A percentile compares a stretch with the other conserved stretches of the same genome.
phyloP scores from a whole-genome alignment of 208 protist genomes.

The Leishmania martiniquensis region DNA sequence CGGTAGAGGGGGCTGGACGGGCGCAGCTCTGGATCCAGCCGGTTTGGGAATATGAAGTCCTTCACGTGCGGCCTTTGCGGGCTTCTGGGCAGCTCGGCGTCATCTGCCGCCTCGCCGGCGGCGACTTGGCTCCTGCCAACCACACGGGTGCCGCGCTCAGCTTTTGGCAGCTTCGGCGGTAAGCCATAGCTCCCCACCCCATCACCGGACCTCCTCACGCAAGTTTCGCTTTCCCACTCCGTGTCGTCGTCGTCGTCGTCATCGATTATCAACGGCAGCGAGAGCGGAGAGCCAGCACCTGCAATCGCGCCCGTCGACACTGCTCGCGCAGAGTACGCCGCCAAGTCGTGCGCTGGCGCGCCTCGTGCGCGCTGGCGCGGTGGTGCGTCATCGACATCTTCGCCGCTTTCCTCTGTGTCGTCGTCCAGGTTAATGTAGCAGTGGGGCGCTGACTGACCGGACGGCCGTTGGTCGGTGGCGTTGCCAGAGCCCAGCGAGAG shows the following conservation, averaged over 20 bases:
- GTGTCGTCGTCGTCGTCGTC: slow-evolving; percentile 18
- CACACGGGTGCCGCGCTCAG: neutral
- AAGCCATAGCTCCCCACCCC: neutral
- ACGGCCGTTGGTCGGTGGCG: neutral
- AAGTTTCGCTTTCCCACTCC: neutral
- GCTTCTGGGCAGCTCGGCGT: slow-evolving; percentile 5
- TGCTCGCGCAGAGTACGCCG: neutral
- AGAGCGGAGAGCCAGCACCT: neutral
- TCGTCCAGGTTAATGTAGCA: slow-evolving; percentile 27
- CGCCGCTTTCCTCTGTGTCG: slow-evolving; percentile 18
- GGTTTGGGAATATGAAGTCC: slow-evolving; percentile 31
- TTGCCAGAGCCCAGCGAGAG: neutral
- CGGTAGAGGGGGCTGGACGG: slow-evolving; percentile 30
- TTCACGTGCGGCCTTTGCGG: slow-evolving; percentile 16
- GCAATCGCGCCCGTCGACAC: neutral
- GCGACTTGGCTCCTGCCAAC: slow-evolving; percentile 4
- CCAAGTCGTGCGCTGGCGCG: neutral
- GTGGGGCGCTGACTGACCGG: neutral
- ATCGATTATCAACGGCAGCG: slow-evolving; percentile 11
- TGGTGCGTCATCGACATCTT: slow-evolving; percentile 8
- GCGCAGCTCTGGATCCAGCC: slow-evolving; percentile 28
- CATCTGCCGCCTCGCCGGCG: slow-evolving; percentile 9
- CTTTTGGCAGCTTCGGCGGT: neutral
- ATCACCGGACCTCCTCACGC: neutral
- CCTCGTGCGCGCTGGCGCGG: slow-evolving; percentile 5